Conservation (phyloP, 768 basidiomycete species). For the Favolaschia claudopus region DNA sequence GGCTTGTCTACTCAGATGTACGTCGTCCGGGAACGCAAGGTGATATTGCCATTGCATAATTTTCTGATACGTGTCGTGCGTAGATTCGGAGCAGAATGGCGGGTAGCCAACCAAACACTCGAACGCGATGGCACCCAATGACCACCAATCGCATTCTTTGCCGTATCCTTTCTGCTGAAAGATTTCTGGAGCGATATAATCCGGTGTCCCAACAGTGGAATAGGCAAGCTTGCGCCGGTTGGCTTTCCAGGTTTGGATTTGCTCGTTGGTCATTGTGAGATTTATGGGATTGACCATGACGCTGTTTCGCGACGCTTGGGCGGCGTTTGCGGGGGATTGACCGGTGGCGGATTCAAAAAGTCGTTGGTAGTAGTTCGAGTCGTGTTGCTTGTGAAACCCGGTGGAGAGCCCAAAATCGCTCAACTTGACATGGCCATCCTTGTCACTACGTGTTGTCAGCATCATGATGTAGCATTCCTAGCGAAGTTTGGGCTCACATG, state of each 20-base stretch:
- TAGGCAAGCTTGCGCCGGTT: slow-evolving; percentile 97
- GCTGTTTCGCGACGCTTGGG: slow-evolving; percentile 79
- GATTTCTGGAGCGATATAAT: slow-evolving; percentile 97
- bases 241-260: slow-evolving; percentile 98
- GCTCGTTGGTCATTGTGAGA: slow-evolving; percentile 90
- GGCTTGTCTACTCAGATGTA: slow-evolving; percentile 89
- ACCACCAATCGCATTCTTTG: slow-evolving; percentile 99
- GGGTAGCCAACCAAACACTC: slow-evolving; percentile 97
- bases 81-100: slow-evolving; percentile 87
- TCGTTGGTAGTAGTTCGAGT: slow-evolving; percentile 93
- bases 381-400: slow-evolving; percentile 99
- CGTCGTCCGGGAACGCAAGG: slow-evolving; percentile 91
- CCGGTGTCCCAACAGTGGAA: slow-evolving; percentile 97
- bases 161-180: slow-evolving; percentile 98
- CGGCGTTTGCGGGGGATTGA: slow-evolving; percentile 47
- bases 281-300: slow-evolving; percentile 98
- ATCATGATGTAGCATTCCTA: slow-evolving; percentile 28
- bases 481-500: slow-evolving; percentile 48
- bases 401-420: slow-evolving; percentile 99
- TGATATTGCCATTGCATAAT: slow-evolving; percentile 94
- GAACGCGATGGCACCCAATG: slow-evolving; percentile 97
- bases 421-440: slow-evolving; percentile 95
- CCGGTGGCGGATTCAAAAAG: slow-evolving; percentile 75
- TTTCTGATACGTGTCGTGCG: slow-evolving; percentile 97
- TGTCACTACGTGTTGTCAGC: slow-evolving; percentile 68